Evolutionary conservation across 768 basidiomycete genomes (phyloP).

Genomic region (Tephrocybe sp.): DNA sequence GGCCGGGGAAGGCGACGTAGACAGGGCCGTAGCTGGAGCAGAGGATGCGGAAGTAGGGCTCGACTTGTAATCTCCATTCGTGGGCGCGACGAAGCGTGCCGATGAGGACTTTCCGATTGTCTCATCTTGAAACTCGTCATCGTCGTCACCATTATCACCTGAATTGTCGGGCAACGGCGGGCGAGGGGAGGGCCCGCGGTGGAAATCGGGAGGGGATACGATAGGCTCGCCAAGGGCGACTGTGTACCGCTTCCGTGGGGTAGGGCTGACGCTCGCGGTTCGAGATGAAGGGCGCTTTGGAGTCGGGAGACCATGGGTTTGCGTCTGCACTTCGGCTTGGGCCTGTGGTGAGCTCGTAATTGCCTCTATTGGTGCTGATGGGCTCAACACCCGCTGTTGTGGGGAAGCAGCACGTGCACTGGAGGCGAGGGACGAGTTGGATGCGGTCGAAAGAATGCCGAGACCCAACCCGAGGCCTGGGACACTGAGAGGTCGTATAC

Average conservation of each 20-base stretch:
- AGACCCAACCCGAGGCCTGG: conserved; percentile 33
- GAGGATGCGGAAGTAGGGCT: neutral
- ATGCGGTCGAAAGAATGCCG: conserved; percentile 22
- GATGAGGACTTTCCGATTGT: conserved; percentile 61
- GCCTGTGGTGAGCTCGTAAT: neutral
- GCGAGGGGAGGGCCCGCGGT: conserved; percentile 18
- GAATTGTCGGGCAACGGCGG: conserved; percentile 40
- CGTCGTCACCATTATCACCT: conserved; percentile 17
- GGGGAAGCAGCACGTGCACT: conserved; percentile 19
- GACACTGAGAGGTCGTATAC: conserved; percentile 47
- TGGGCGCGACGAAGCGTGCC: conserved; percentile 21
- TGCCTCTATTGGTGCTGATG: neutral
- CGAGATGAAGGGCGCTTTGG: conserved; percentile 40
- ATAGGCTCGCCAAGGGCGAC: conserved; percentile 81
- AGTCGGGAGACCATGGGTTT: conserved; percentile 36
- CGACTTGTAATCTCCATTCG: conserved; percentile 25
- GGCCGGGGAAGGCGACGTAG: conserved; percentile 22
- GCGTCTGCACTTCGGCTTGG: conserved; percentile 2
- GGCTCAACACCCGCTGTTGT: conserved; percentile 15
- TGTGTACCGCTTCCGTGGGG: conserved; percentile 83
- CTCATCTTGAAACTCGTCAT: conserved; percentile 48
- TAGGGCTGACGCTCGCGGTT: conserved; percentile 62
- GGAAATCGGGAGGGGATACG: conserved; percentile 35
- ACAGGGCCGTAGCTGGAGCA: neutral
- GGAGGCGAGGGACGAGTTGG: conserved; percentile 26